A percentile compares a stretch with the other conserved stretches of the same genome.
These are phyloP conservation scores for Murraya koenigii DNA, from an alignment of 345 rosid species.

Conservation along the genomic window DNA sequence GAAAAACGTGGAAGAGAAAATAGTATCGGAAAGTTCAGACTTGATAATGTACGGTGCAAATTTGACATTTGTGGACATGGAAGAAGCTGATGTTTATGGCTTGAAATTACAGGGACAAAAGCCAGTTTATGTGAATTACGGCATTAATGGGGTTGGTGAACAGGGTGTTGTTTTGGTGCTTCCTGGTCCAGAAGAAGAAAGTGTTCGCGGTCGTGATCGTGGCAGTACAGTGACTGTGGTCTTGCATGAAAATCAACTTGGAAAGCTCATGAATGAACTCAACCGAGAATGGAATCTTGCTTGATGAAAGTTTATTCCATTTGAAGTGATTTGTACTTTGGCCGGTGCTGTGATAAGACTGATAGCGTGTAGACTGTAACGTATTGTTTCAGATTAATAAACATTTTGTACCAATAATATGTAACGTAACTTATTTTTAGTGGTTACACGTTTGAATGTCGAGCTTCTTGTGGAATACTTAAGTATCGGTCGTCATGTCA, in stretches of 20 bases:
- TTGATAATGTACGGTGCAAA: slow-evolving; percentile 57
- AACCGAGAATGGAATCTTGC: slow-evolving; percentile 17
- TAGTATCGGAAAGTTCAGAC: slow-evolving; percentile 30
- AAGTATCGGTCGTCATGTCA: too few relatives aligned
- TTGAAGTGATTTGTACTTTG: background rate
- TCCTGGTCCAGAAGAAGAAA: slow-evolving; percentile 19
- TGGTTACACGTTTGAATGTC: too few relatives aligned
- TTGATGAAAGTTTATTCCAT: background rate
- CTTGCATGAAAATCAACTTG: slow-evolving; percentile 40
- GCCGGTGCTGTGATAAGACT: background rate
- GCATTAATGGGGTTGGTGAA: slow-evolving; percentile 53
- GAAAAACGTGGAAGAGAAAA: slow-evolving; percentile 32
- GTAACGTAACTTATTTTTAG: too few relatives aligned
- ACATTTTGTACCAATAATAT: too few relatives aligned
- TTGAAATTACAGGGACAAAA: slow-evolving; percentile 46
- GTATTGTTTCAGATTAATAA: too few relatives aligned
- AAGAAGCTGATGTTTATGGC: slow-evolving; percentile 39
- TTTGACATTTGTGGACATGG: slow-evolving; percentile 65
- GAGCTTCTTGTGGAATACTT: too few relatives aligned
- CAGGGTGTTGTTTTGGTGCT: slow-evolving; percentile 56
- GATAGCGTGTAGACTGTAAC: too few relatives aligned
- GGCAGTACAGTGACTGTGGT: slow-evolving; percentile 38
- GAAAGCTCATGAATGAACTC: slow-evolving; percentile 35
- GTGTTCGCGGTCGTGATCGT: background rate
- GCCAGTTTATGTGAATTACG: slow-evolving; percentile 46